Conservation (phyloP, 225 moss, liverwort and hornwort species). For the Marchantia polymorpha region DNA sequence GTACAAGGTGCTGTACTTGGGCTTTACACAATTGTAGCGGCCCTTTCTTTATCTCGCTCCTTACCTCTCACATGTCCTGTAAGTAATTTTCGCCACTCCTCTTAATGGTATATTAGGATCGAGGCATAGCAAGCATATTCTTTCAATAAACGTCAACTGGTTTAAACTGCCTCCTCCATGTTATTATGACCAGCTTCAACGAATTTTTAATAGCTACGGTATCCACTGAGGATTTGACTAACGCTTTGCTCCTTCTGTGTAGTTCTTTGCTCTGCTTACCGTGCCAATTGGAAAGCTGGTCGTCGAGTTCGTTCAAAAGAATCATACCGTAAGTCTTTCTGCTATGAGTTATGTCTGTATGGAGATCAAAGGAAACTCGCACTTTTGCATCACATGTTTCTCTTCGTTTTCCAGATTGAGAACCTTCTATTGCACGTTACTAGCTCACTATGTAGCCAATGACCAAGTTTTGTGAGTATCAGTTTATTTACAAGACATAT, state of each 20-base stretch:
- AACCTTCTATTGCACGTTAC: background rate
- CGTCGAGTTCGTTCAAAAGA: conserved; percentile 60
- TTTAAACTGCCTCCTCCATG: too few relatives aligned
- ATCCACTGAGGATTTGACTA: background rate
- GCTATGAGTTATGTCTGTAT: background rate
- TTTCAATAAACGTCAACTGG: too few relatives aligned
- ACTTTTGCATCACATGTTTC: background rate
- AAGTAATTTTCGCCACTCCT: conserved; percentile 19
- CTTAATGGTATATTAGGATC: too few relatives aligned
- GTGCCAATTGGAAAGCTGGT: conserved; percentile 76
- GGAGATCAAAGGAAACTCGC: background rate
- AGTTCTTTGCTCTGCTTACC: conserved; percentile 65
- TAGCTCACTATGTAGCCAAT: background rate
- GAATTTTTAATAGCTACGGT: too few relatives aligned
- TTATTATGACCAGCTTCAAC: too few relatives aligned
- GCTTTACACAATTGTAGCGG: conserved; percentile 49
- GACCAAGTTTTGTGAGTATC: background rate
- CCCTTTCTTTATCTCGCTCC: conserved; percentile 49
- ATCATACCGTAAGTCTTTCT: conserved; percentile 59
- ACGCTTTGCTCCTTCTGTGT: conserved; percentile 8
- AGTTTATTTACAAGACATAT: background rate
- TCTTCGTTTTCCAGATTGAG: background rate
- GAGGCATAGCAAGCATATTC: too few relatives aligned
- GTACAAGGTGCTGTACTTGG: conserved; percentile 63
- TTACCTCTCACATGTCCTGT: conserved; percentile 71